phyloP scores from a whole-genome alignment of 768 basidiomycete genomes.

The Mycena venus region DNA sequence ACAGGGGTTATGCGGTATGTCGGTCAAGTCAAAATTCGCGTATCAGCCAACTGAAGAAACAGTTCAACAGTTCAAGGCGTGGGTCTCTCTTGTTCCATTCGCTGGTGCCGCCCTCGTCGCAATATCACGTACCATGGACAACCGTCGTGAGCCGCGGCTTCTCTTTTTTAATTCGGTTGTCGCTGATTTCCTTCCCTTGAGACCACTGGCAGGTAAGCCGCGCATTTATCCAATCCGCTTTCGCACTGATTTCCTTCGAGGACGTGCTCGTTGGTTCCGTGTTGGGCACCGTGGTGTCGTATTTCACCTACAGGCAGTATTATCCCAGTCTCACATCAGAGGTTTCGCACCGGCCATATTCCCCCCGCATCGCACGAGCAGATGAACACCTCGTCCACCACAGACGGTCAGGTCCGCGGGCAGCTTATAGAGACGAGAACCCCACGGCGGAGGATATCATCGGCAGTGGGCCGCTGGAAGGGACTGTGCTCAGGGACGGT shows the following conservation, averaged over 20 bases:
- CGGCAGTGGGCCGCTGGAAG: constrained; percentile 38
- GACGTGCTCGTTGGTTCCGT: constrained; percentile 87
- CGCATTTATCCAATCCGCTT: no score
- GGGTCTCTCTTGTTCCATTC: constrained; percentile 85
- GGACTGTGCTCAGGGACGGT: constrained; percentile 50
- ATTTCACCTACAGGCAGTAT: constrained; percentile 87
- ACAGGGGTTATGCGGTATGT: constrained; percentile 77
- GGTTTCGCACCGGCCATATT: constrained; percentile 76
- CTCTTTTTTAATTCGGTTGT: constrained; percentile 10
- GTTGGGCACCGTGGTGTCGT: constrained; percentile 79
- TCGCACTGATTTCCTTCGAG: no score
- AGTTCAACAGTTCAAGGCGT: constrained; percentile 74
- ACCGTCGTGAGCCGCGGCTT: constrained; percentile 71
- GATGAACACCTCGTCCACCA: constrained; percentile 56
- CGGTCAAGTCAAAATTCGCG: background rate
- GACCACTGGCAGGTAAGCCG: constrained; percentile 98
- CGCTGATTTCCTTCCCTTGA: constrained; percentile 44
- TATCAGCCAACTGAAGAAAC: constrained; percentile 31
- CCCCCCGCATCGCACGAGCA: constrained; percentile 71
- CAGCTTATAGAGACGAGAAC: constrained; percentile 34
- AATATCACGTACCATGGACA: constrained; percentile 93
- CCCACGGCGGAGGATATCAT: constrained; percentile 18
- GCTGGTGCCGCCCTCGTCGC: constrained; percentile 84
- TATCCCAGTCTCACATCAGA: constrained; percentile 80
- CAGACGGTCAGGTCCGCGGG: constrained; percentile 21